Evolutionary conservation across 2,329 filamentous ascomycete genomes (phyloP).

Genomic region (Ascosphaera apis): DNA sequence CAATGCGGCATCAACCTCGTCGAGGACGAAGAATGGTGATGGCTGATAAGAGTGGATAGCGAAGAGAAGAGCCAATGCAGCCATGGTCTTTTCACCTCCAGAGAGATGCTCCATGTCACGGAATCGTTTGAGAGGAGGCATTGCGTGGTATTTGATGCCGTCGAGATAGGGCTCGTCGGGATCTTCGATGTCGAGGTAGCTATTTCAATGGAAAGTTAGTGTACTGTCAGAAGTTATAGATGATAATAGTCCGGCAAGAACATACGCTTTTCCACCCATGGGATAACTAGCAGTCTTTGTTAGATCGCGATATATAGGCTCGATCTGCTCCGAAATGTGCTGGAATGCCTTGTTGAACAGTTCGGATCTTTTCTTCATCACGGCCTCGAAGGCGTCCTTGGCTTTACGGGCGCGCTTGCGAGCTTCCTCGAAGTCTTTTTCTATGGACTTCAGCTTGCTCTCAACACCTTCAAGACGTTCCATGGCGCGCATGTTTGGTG

Average conservation of each 20-base stretch:
- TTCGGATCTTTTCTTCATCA: slow-evolving; percentile 65
- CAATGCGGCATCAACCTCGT: slow-evolving; percentile 94
- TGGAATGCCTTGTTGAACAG: slow-evolving; percentile 88
- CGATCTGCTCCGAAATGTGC: slow-evolving; percentile 89
- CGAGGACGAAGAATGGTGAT: slow-evolving; percentile 88
- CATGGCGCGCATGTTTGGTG: slow-evolving; percentile 88
- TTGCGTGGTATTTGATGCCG: slow-evolving; percentile 94
- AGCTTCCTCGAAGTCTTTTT: slow-evolving; percentile 74
- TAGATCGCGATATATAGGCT: slow-evolving; percentile 80
- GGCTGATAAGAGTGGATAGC: slow-evolving; percentile 94
- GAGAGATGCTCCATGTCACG: slow-evolving; percentile 97
- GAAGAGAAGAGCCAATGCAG: slow-evolving; percentile 83
- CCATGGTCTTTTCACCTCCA: slow-evolving; percentile 97
- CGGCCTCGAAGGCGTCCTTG: slow-evolving; percentile 59
- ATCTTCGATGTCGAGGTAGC: slow-evolving; percentile 82
- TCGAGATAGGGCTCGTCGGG: slow-evolving; percentile 89
- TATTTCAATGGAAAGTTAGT: slow-evolving; percentile 6
- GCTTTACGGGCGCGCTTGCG: slow-evolving; percentile 49
- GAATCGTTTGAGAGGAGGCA: slow-evolving; percentile 96
- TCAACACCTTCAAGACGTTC: slow-evolving; percentile 76
- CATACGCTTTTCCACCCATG: slow-evolving; percentile 52
- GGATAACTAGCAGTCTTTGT: slow-evolving; percentile 80
- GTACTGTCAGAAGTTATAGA: slow-evolving; percentile 3
- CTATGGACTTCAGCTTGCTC: slow-evolving; percentile 56
- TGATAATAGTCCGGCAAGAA: slow-evolving; percentile 2